These are phyloP conservation scores for Umbelopsis isabellina DNA, from an alignment of 192 early-diverging fungal species.

Conservation along the genomic window DNA sequence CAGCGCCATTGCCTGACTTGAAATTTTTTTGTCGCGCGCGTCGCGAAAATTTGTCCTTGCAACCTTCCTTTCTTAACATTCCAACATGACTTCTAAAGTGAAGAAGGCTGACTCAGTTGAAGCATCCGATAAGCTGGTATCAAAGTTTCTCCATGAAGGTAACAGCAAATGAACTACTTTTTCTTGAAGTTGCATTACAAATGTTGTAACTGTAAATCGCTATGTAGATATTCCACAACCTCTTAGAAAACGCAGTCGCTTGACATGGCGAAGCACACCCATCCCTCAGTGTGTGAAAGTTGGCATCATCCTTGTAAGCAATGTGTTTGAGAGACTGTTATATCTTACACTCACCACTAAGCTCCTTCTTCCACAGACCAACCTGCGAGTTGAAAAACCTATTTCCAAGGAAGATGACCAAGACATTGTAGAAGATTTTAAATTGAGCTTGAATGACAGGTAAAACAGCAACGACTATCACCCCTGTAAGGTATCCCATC, in stretches of 20 bases:
- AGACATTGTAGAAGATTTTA: slow-evolving; percentile 5
- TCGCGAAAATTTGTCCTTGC: neutral
- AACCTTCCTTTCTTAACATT: neutral
- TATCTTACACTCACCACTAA: neutral
- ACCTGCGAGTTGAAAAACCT: neutral
- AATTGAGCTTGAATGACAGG: slow-evolving; percentile 5
- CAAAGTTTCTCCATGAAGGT: slow-evolving; percentile 42
- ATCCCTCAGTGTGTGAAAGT: slow-evolving; percentile 2
- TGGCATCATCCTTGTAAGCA: neutral
- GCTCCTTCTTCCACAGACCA: neutral
- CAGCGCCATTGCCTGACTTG: neutral
- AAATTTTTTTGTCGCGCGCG: neutral
- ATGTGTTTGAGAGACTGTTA: neutral
- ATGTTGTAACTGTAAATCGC: neutral
- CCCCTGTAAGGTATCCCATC: neutral
- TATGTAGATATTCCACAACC: neutral
- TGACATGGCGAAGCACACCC: slow-evolving; percentile 12
- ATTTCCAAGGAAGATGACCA: neutral
- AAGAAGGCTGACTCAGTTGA: slow-evolving; percentile 14
- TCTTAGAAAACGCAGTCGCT: neutral
- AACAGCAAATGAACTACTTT: neutral
- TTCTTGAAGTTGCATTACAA: neutral
- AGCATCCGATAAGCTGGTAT: slow-evolving; percentile 25
- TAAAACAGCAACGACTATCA: neutral
- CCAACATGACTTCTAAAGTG: neutral